Base-by-base conservation (phyloP, 495 filamentous ascomycete genomes). In the Penicillium diatomitis region DNA sequence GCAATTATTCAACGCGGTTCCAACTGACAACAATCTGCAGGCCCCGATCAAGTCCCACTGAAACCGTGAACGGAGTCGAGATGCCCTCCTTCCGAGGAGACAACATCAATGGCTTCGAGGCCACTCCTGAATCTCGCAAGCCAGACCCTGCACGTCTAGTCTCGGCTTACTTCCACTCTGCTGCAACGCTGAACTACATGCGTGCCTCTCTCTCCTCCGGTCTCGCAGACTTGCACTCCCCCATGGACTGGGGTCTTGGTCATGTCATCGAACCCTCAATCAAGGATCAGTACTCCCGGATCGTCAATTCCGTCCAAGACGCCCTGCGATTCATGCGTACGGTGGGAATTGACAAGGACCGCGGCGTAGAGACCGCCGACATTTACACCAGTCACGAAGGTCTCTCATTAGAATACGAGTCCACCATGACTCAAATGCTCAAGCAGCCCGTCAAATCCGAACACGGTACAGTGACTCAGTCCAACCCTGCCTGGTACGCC, bases 381-480 rank as follows among this genome's bases (percentile, higher is more conserved):
- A 74, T 98, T 35, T 98, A 77, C 73, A 96, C 91, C 27, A 92
- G 87, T 60, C 92, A 98, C 65, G 92, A 98, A 66, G 92, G 89
- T 4, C 77, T 98, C 4, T 80, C 96, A 0, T 80, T 98, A 27
- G 92, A 96, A 62, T 98, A 98, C 68, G 92, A 98, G 62, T 83
- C 96, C 60, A 76, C 75, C 47, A 72, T 97, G 7, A 96, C 90
- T 3, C 76, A 91, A 10, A 74, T 79, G 4, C 73, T 95, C 8
- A 81, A 79, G 42, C 79, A 84, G 56, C 88, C 89, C 2, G 48
- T 67, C 30, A 54, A 53, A 7, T 10, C 46, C 37, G 38, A 48
- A 39, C 28, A 42, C 32, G 35, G 32, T 20, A 47, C 44, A 35
- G 57, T 57, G 20, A 11, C 50, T 50, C 31, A 40, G 46, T 29